Evolutionary conservation across 2,329 filamentous ascomycete genomes (phyloP), one percentile per base, ranked within the genome.

Genomic region (Penicillium palitans): DNA sequence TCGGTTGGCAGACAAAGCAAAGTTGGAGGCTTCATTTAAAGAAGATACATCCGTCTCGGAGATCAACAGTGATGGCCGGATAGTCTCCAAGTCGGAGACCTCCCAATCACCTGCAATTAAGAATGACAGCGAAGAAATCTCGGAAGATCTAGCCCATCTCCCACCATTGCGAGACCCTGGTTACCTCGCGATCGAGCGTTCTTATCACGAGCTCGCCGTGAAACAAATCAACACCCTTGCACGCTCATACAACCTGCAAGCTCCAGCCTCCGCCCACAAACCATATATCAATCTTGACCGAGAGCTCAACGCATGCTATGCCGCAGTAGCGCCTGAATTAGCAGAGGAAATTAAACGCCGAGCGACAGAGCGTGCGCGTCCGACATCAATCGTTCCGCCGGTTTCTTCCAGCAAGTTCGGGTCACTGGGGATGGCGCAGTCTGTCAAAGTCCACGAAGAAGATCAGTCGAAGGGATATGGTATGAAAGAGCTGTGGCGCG

Each of bases 191-290:
- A 83, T 84, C 6, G 91, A 98, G 74, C 77, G 79, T 4, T 81
- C 87, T 7, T 98, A 96, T 76, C 86, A 93, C 72, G 84, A 83
- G 40, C 82, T 95, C 6, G 85, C 90, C 6, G 84, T 99, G 63
- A 83, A 84, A 47, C 86, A 90, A 57, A 84, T 98, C 56, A 98
- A 98, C 75, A 75, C 78, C 31, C 81, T 96, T 49, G 89, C 91
- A 8, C 85, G 95, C 27, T 90, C 90, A 15, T 99, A 99, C 79
- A 98, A 98, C 68, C 84, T 98, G 3, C 93, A 96, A 87, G 93
- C 95, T 0, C 95, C 95, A 0, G 88, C 91, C 55, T 82, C 96
- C 2, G 93, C 93, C 2, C 96, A 95, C 76, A 96, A 96, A 74
- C 91, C 93, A 0, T 98, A 98, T 74, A 92, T 91, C 70, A 87